Base-by-base conservation (phyloP, 2,329 filamentous ascomycete genomes). In the Arthrinium puccinioides region DNA sequence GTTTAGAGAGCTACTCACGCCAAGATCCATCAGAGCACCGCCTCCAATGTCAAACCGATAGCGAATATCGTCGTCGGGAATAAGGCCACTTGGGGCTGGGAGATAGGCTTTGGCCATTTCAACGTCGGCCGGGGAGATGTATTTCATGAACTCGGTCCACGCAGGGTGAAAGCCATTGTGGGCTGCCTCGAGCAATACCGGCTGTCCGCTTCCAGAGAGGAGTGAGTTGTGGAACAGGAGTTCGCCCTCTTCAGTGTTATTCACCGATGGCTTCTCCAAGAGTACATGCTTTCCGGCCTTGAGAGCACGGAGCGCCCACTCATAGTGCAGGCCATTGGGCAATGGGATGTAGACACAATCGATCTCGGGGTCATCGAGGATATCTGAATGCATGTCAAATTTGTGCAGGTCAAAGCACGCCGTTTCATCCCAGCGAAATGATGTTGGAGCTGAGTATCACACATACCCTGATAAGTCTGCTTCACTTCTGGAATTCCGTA, bases 251-350 rank as follows among this genome's bases (percentile, higher is more conserved):
- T 34, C 40, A 4, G 56, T 49, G 45, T 72, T 75, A 19, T 60
- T 61, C n/a, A 59, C 61, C 1, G 63, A 60, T 0, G 72, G 72
- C 49, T 76, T 76, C 49, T 76, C 73, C 3, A 76, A 53, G 0
- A 77, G 61, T 15, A 78, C 71, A 45, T 76, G 71, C 44, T 76
- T 76, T 4, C 68, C 67, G 4, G 63, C 64, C 16, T 54, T 47
- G 16, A 77, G 53, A 4, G 69, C 62, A 36, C 64, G 63, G 13
- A 69, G 45, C 8, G 70, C 60, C 67, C 69, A 76, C 47, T 71
- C 63, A 32, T 52, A 58, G 45, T 67, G 63, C 8, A 65, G 48
- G 5, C 57, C 54, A 36, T 60, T 60, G 6, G 66, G 66, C 4
- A 76, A 57, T 6, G 69, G 61, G 39, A 75, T 69, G 50, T 72